Base-by-base conservation (phyloP, 2,329 filamentous ascomycete genomes). In the Aspergillus latus region DNA sequence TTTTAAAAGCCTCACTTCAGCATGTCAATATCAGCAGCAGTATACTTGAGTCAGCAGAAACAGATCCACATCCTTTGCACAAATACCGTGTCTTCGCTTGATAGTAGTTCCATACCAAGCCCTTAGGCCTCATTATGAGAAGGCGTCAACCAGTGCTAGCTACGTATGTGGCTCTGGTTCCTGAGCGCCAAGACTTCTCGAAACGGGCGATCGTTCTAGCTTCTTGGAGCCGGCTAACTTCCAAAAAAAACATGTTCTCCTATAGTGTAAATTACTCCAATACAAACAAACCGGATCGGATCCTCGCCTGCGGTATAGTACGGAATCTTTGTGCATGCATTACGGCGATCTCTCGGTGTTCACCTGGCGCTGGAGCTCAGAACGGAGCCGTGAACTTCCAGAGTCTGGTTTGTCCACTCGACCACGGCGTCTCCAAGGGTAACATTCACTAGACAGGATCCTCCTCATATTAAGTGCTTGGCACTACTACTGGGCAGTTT, bases 141-240 rank as follows among this genome's bases (percentile, higher is more conserved):
- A 21, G 21, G 21, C 21, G 21, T 21, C 21, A 21, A 21, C 3
- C 3, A 9, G 6, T 28, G 36, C n/a, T 32, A 36, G 46, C 52
- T 9, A 21, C 30, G 32, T 40, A 39, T 36, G 39, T 52, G 30
- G 49, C 37, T 36, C 47, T 6, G 11, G 45, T 36, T 36, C 45
- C 45, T 48, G 45, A 37, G 45, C 45, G 56, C 58, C 60, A 59
- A 62, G 59, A 29, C 32, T 39, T 49, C 47, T 49, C 16, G 47
- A 49, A 49, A 26, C 8, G 16, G 21, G 34, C 34, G 6, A 29
- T 30, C 40, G 47, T 49, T 49, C 34, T 39, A 40, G 47, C 47
- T 11, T 15, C 42, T 13, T 3, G 26, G 42, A n/a, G 7, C 32
- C 30, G n/a, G 43, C 11, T 9, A 32, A 30, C 43, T 34, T 47